Conservation (phyloP, 2,329 filamentous ascomycete genomes). For the Pseudonectria foliicola region DNA sequence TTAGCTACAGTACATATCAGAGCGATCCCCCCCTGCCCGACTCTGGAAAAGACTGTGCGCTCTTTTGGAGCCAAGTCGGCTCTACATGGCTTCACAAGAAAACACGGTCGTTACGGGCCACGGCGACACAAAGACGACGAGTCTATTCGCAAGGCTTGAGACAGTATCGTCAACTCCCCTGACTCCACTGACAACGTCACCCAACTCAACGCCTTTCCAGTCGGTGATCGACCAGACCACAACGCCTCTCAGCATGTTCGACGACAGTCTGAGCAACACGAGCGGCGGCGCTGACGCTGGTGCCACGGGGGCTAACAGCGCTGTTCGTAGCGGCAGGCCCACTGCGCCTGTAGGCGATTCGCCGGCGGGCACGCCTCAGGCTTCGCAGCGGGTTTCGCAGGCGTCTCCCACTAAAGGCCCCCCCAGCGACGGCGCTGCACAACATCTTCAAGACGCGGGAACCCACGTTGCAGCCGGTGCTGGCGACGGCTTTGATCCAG, state of each 20-base stretch:
- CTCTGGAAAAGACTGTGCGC: no score
- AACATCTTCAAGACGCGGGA: no score
- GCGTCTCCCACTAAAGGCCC: no score
- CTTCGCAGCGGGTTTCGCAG: constrained; percentile 7
- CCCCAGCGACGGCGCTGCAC: no score
- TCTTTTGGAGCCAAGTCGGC: no score
- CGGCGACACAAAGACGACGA: constrained; percentile 8
- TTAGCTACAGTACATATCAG: no score
- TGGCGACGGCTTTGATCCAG: no score
- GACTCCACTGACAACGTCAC: constrained; percentile 19
- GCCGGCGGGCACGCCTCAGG: no score
- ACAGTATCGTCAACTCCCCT: constrained; percentile 19
- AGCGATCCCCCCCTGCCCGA: no score
- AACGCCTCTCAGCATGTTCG: constrained; percentile 23
- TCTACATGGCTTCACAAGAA: neutral
- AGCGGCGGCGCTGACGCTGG: constrained; percentile 4
- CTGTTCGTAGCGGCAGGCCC: constrained; percentile 14
- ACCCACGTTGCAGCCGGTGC: no score
- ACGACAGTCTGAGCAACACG: constrained; percentile 13
- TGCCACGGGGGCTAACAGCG: constrained; percentile 6
- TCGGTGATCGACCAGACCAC: constrained; percentile 23
- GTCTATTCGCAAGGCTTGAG: constrained; percentile 3
- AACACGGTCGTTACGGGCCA: neutral
- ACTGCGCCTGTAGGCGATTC: constrained; percentile 12
- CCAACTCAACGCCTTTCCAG: constrained; percentile 20